Evolutionary conservation across 371 early-diverging fungal species (phyloP), one percentile per base, ranked within the genome.

Genomic region (Sporodiniella umbellata): DNA sequence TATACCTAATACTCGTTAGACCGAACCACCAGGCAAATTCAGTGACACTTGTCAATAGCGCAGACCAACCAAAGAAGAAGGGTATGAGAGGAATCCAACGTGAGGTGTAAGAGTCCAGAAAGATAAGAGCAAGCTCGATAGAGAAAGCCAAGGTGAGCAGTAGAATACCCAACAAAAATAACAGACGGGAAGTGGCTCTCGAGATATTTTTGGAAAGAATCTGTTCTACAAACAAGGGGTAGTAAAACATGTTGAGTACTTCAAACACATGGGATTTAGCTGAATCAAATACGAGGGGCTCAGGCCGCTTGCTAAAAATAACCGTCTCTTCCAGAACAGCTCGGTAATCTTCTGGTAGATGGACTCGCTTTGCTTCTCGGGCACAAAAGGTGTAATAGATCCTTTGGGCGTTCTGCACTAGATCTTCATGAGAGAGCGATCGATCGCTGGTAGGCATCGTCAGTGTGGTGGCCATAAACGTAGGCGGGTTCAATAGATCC

Each of bases 11-110:
- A 12, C 69, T 58, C 26, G 55, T 49, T 14, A 68, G 53, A n/a
- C 69, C 69, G 35, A 68, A 53, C 67, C 66, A 72, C 67, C 71
- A 77, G n/a, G 71, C 62, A 55, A 77, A 77, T 26, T 73, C 64
- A 5, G 62, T 61, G 4, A 67, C 33, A 46, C 70, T 64, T 2
- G 73, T 53, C 10, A 73, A 17, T 1, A 77, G 28, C 14, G 42
- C 42, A 1, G 71, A 58, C 69, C 71, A 77, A 0, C 73, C 71
- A 31, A 68, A 45, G 50, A 72, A 63, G 43, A 77, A 72, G 4
- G 73, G 69, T 6, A 69, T 19, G 8, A 71, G 18, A 7, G 57
- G 56, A 59, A 73, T 58, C 62, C 68, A 65, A 5, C 76, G 60
- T 11, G 67, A 64, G 5, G 45, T 24, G 3, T 45, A 54, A 35